phyloP scores from a whole-genome alignment of 2,329 filamentous ascomycete genomes.

The Epichloe aotearoae region DNA sequence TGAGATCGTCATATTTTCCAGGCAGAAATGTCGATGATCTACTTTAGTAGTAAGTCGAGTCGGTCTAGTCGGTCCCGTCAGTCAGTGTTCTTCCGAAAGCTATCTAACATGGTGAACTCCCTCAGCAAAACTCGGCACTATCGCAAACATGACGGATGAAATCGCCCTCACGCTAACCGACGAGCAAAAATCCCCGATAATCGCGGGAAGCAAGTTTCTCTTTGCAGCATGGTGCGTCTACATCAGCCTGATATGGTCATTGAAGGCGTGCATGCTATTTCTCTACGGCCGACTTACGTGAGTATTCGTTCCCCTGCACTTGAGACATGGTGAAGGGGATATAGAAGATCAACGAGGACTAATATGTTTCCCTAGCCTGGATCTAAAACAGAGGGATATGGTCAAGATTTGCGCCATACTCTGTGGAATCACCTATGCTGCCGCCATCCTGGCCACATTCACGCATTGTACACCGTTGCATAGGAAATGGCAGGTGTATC shows the following conservation, averaged over 20 bases:
- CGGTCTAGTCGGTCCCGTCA: neutral
- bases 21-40: neutral
- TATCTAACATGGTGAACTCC: neutral
- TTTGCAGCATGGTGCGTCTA: conserved; percentile 28
- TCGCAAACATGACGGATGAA: conserved; percentile 22
- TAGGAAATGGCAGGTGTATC: conserved; percentile 27
- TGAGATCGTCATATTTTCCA: neutral
- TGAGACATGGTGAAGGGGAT: neutral
- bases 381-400: conserved; percentile 8
- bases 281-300: conserved; percentile 30
- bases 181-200: conserved; percentile 15
- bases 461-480: conserved; percentile 23
- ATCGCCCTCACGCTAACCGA: conserved; percentile 17
- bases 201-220: conserved; percentile 22
- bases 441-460: conserved; percentile 19
- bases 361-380: conserved; percentile 14
- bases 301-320: conserved; percentile 2
- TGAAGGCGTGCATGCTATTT: conserved; percentile 30
- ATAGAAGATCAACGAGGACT: neutral
- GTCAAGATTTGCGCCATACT: conserved; percentile 21
- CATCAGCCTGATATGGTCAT: conserved; percentile 26
- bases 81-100: neutral
- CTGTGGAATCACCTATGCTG: conserved; percentile 19
- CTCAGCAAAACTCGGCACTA: conserved; percentile 24
- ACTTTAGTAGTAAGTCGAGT: neutral